phyloP scores from a whole-genome alignment of 345 rosid species.

The Turnera subulata region DNA sequence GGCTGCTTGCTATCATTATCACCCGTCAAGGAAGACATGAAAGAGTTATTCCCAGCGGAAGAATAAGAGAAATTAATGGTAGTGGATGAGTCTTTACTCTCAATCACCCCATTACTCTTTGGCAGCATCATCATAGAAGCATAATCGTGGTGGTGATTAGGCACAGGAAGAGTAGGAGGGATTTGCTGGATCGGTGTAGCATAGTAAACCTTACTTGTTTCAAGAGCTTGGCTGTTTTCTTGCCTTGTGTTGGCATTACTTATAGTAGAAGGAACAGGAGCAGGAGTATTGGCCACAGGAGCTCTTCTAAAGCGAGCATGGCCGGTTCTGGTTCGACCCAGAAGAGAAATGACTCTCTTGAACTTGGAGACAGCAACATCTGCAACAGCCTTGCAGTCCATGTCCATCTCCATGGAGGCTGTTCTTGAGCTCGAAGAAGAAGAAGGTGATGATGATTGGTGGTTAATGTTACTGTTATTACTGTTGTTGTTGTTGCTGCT shows the following conservation, averaged over 20 bases:
- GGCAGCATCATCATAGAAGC: conserved; percentile 15
- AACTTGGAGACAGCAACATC: conserved; percentile 70
- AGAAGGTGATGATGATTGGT: not conserved
- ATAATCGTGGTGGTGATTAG: not conserved
- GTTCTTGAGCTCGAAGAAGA: conserved; percentile 16
- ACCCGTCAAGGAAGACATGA: conserved; percentile 50
- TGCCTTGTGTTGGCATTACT: too few species aligned
- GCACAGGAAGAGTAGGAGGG: conserved; percentile 26
- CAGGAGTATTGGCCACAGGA: conserved; percentile 22
- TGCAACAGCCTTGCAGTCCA: conserved; percentile 53
- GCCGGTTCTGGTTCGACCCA: conserved; percentile 67
- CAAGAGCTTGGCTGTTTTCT: conserved; percentile 6
- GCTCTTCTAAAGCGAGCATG: conserved; percentile 85
- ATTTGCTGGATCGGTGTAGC: conserved; percentile 80
- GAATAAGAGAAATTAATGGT: conserved; percentile 67
- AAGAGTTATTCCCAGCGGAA: conserved; percentile 42
- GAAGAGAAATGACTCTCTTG: conserved; percentile 63
- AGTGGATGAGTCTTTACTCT: conserved; percentile 41
- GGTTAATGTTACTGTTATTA: not conserved
- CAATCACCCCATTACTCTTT: conserved; percentile 20
- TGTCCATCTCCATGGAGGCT: conserved; percentile 41
- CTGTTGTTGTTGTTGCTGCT: not conserved
- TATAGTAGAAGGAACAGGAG: not conserved
- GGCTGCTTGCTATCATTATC: conserved; percentile 36
- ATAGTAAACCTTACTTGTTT: conserved; percentile 32